Evolutionary conservation across 495 filamentous ascomycete species (phyloP).

Genomic region (Aspergillus indologenus): DNA sequence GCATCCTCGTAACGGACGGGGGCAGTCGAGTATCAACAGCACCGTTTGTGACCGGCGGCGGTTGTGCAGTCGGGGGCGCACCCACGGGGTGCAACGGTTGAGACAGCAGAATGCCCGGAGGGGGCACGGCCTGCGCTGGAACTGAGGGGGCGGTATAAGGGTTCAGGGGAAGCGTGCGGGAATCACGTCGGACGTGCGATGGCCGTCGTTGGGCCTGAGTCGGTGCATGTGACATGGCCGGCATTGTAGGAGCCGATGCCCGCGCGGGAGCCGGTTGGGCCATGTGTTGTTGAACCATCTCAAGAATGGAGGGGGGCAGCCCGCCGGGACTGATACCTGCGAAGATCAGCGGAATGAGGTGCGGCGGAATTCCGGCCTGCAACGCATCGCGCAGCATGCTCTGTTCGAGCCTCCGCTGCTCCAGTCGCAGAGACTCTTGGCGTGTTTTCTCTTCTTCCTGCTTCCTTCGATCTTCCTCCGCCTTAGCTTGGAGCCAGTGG

Average conservation of each 20-base stretch:
- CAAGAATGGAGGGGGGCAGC: slow-evolving; percentile 55
- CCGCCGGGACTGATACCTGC: slow-evolving; percentile 73
- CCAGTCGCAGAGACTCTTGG: slow-evolving; percentile 72
- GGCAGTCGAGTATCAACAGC: slow-evolving; percentile 29
- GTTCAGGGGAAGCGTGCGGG: slow-evolving; percentile 36
- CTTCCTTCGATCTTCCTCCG: slow-evolving; percentile 78
- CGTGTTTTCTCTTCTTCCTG: slow-evolving; percentile 87
- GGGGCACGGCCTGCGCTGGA: slow-evolving; percentile 20
- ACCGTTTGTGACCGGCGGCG: slow-evolving; percentile 17
- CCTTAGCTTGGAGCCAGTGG: slow-evolving; percentile 76
- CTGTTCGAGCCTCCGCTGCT: slow-evolving; percentile 80
- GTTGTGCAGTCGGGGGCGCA: slow-evolving; percentile 22
- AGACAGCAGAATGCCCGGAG: slow-evolving; percentile 17
- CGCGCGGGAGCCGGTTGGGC: slow-evolving; percentile 34
- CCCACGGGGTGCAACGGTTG: slow-evolving; percentile 18
- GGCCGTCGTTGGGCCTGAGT: slow-evolving; percentile 14
- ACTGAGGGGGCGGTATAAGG: slow-evolving; percentile 31
- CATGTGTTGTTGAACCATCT: slow-evolving; percentile 72
- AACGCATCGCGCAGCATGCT: slow-evolving; percentile 81
- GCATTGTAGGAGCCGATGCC: slow-evolving; percentile 40
- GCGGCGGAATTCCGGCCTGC: slow-evolving; percentile 75
- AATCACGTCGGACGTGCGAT: slow-evolving; percentile 19
- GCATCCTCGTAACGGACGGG: slow-evolving; percentile 48
- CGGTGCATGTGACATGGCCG: slow-evolving; percentile 26
- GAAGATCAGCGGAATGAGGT: slow-evolving; percentile 87